Evolutionary conservation across 2,329 filamentous ascomycete genomes (phyloP).

Genomic region (Paracoccidioides lutzii): DNA sequence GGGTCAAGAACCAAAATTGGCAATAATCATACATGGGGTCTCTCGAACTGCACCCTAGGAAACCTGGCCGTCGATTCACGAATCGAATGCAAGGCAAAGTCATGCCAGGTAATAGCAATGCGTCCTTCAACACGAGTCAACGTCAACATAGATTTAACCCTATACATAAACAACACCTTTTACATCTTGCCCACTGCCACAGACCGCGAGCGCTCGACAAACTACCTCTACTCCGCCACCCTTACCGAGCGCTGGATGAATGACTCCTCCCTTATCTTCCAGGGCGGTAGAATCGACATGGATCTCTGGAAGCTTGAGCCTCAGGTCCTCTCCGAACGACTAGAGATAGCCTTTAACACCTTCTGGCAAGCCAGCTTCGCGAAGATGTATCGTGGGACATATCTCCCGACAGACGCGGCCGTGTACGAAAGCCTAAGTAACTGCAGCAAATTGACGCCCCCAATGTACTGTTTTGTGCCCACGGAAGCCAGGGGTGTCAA

Average conservation of each 20-base stretch:
- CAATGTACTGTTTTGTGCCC: not conserved
- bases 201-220: not conserved
- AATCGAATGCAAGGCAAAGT: not conserved
- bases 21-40: not conserved
- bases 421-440: not conserved
- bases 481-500: not conserved
- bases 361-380: not conserved
- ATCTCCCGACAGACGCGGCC: not conserved
- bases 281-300: not conserved
- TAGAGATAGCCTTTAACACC: not conserved
- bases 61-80: conserved; percentile 1
- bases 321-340: not conserved
- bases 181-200: not conserved
- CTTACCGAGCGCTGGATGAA: conserved; percentile 2
- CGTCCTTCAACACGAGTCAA: not conserved
- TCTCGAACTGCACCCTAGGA: not conserved
- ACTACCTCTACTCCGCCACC: not conserved
- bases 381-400: not conserved
- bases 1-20: not conserved
- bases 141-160: not conserved
- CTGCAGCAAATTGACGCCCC: not conserved
- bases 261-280: not conserved
- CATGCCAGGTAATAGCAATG: not conserved
- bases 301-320: conserved; percentile 1
- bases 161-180: not conserved